Base-by-base conservation (phyloP, 768 basidiomycete species). In the Tricholoma hemisulphureum region DNA sequence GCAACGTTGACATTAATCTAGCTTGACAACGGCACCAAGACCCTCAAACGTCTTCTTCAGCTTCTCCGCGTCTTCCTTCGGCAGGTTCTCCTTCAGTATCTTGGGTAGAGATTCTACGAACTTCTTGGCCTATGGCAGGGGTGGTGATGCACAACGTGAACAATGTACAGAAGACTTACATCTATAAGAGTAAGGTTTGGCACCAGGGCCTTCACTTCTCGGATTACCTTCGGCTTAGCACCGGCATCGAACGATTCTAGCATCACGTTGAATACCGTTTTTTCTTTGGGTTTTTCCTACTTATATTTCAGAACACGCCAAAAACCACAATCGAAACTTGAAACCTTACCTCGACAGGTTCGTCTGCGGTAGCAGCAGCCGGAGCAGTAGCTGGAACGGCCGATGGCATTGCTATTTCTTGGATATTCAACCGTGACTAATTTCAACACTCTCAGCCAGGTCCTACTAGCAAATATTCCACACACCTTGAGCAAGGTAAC, bases 21-120 rank as follows among this genome's bases (percentile, higher is more conserved):
- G 81, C 64, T 80, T 83, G 61, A 98, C 83, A 57, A 92, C 86
- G 54, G 90, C 97, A 21, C 97, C 97, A 49, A 97, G 83, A 54
- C 77, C 86, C 75, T 91, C 87, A 75, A 99, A 89, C n/a, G 86
- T 85, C 72, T 87, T 87, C 77, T 95, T 84, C 70, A 99, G 78
- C 77, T 98, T 98, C 73, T 98, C 97, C 2, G 96, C 95, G 35
- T 99, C 97, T 65, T 99, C 97, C 75, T 99, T 99, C 21, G 92
- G 80, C 58, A 97, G 69, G 71, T 92, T 92, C 77, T 98, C 97
- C 77, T 98, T 99, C 67, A 99, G 78, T 4, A 88, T 76, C 75
- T 98, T 89, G 21, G 97, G 97, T 63, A 92, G 73, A 16, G 93
- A 93, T 75, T 99, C 97, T 45, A 98, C 97, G 67, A 98, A 96